A percentile compares a stretch with the other conserved stretches of the same genome.
phyloP scores from a whole-genome alignment of 306 rosid genomes.

The Prinsepia uniflora region DNA sequence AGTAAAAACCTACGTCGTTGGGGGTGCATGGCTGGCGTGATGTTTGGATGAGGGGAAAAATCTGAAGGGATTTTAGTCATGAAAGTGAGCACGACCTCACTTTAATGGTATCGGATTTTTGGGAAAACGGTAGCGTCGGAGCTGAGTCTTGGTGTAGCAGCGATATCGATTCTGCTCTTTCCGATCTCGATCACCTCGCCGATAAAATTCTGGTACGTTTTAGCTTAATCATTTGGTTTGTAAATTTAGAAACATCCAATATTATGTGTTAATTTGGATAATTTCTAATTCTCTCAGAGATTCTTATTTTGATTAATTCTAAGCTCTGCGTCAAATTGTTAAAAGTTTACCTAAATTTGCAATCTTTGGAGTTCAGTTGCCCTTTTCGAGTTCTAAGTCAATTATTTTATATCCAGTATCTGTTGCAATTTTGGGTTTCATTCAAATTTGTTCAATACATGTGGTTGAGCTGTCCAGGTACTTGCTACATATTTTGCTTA shows the following conservation, averaged over 20 bases:
- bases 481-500: neutral
- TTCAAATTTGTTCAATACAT: no score
- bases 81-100: conserved; percentile 94
- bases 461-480: neutral
- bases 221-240: neutral
- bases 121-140: no score
- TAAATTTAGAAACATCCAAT: neutral
- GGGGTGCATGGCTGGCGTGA: conserved; percentile 47
- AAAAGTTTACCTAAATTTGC: neutral
- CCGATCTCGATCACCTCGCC: no score
- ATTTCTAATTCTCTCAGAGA: no score
- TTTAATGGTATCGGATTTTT: conserved; percentile 72
- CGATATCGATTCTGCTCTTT: no score
- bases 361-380: neutral
- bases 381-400: neutral
- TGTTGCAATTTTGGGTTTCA: neutral
- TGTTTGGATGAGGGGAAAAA: conserved; percentile 49
- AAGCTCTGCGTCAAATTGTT: neutral
- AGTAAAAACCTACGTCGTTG: conserved; percentile 27
- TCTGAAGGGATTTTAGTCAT: conserved; percentile 68
- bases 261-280: neutral
- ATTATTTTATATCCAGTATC: neutral
- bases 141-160: no score
- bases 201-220: conserved; percentile 51
- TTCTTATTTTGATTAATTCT: neutral